These are phyloP conservation scores for Tremella yokohamensis DNA, from an alignment of 768 basidiomycete genomes.

Conservation along the genomic window DNA sequence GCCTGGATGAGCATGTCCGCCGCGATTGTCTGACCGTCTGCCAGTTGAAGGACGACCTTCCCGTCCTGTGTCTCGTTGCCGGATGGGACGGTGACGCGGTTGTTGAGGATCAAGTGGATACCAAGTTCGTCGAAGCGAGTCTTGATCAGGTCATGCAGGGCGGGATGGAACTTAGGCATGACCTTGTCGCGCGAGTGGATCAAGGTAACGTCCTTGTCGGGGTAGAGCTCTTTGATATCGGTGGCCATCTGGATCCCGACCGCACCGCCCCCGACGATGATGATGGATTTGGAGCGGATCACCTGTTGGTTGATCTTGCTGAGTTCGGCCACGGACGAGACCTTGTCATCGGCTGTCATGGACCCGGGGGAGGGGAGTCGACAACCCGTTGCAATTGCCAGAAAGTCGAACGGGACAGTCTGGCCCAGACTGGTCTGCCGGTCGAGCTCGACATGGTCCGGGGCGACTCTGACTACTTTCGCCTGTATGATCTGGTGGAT, in stretches of 20 bases:
- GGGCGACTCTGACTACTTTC: neutral
- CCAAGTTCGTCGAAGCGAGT: neutral
- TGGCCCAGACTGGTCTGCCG: neutral
- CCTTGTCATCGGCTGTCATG: neutral
- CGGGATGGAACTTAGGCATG: slow-evolving; percentile 1
- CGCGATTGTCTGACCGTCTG: neutral
- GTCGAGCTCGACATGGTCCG: neutral
- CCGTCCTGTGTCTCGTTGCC: neutral
- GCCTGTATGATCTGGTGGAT: slow-evolving; percentile 1
- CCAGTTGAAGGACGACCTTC: neutral
- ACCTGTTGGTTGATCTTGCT: neutral
- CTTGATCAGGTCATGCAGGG: neutral
- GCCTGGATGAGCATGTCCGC: neutral
- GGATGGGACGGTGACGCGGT: neutral
- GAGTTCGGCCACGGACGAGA: neutral
- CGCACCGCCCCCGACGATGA: slow-evolving; percentile 10
- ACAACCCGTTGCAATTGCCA: slow-evolving; percentile 4
- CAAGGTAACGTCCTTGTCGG: neutral
- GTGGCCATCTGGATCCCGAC: slow-evolving; percentile 6
- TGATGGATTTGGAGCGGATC: neutral
- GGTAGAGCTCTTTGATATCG: slow-evolving; percentile 7
- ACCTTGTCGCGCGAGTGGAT: slow-evolving; percentile 4
- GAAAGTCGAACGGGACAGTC: neutral
- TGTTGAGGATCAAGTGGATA: neutral
- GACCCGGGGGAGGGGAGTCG: neutral